Conservation (phyloP, 139 green algal genomes). For the Picochlorum sp. region DNA sequence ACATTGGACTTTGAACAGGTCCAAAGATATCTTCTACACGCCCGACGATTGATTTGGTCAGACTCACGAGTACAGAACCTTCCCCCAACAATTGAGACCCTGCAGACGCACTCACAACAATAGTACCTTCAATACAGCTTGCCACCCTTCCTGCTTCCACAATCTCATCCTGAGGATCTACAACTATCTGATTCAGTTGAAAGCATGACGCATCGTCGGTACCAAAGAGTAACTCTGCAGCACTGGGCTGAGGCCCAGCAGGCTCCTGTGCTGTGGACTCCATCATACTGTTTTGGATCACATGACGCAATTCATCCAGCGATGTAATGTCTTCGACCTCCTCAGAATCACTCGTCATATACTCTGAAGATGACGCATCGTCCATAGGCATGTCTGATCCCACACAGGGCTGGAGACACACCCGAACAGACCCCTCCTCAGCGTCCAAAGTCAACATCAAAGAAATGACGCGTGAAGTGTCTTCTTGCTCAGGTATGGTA, state of each 20-base stretch:
- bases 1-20: slow-evolving; percentile 25
- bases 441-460: no score
- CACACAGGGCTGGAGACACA: no score
- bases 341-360: background rate
- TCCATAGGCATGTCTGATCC: background rate
- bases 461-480: no score
- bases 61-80: slow-evolving; percentile 28
- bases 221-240: background rate
- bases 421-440: no score
- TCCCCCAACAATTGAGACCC: slow-evolving; percentile 27
- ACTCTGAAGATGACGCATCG: background rate
- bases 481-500: background rate
- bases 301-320: slow-evolving; percentile 5
- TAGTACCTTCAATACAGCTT: slow-evolving; percentile 33
- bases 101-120: slow-evolving; percentile 33
- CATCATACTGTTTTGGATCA: no score
- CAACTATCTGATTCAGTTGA: slow-evolving; percentile 12
- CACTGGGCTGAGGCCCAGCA: slow-evolving; percentile 19
- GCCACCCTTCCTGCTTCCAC: slow-evolving; percentile 22
- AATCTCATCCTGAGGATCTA: slow-evolving; percentile 20
- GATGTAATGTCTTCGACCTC: slow-evolving; percentile 3
- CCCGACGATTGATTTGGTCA: slow-evolving; percentile 23
- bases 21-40: slow-evolving; percentile 49
- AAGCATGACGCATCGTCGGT: no score
- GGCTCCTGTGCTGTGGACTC: background rate